Evolutionary conservation across 352 stramenopile species (phyloP), one percentile per base, ranked within the genome.

Genomic region (Phytophthora pseudosyringae): DNA sequence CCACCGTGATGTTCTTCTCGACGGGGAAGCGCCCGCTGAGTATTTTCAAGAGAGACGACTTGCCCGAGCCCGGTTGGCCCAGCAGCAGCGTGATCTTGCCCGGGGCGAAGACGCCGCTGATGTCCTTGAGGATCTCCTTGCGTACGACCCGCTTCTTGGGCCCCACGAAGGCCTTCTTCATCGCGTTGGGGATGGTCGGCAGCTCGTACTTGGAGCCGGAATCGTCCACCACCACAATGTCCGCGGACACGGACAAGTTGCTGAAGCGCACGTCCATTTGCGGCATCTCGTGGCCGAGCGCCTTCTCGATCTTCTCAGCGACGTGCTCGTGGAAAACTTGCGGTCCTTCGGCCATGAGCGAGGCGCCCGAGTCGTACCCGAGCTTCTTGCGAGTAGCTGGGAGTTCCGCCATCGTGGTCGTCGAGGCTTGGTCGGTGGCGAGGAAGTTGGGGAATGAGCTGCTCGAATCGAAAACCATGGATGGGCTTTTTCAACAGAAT

Each of bases 211-310:
- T 60, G 31, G 46, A 57, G 41, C 39, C 38, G 29, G 59, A 35
- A 57, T 66, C 54, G 48, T 76, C 68, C 1, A 64, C 59, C 21
- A 75, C 57, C 1, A 74, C 62, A 12, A 75, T 64, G 39, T 78
- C 70, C 15, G 76, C 76, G 4, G 60, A 61, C 21, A 81, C 18
- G 13, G 74, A 80, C n/a, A 86, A 43, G 59, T 81, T 58, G 15
- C 64, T 63, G 51, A 86, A 82, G 26, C 71, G 76, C 13, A 86
- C 66, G 53, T 86, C 76, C 61, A 81, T 73, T 50, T 80, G 67
- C 4, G 76, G 76, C 65, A 85, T 57, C 6, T 21, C 33, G n/a
- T 47, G 65, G 3, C 75, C 73, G 3, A 78, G 26, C 4, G 75
- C 50, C 5, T 48, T 49, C 50, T 80, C 68, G 5, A 80, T 28